Percentiles rank a stretch among this genome's conserved stretches.
These are phyloP conservation scores for Spathaspora sp. DNA, from an alignment of 805 yeast species.

Conservation along the genomic window DNA sequence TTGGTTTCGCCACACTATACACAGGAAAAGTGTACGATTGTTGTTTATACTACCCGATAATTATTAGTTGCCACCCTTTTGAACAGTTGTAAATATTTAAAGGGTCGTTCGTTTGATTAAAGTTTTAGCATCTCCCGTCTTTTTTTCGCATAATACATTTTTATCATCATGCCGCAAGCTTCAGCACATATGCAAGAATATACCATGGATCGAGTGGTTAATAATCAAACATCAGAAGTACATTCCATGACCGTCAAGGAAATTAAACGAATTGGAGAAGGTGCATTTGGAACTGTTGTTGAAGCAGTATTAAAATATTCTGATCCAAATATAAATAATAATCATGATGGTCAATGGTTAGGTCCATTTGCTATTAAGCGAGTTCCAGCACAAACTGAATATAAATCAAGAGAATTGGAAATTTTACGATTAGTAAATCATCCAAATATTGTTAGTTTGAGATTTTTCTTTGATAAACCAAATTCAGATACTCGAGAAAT, in stretches of 20 bases:
- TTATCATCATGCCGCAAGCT: slow-evolving; percentile 9
- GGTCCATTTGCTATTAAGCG: slow-evolving; percentile 85
- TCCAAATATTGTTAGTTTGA: slow-evolving; percentile 71
- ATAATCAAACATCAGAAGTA: slow-evolving; percentile 49
- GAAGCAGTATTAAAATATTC: slow-evolving; percentile 55
- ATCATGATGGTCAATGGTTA: slow-evolving; percentile 42
- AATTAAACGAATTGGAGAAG: slow-evolving; percentile 75
- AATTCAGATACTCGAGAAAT: slow-evolving; percentile 60
- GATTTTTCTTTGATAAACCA: slow-evolving; percentile 67
- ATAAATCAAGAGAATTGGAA: slow-evolving; percentile 77
- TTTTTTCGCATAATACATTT: no score
- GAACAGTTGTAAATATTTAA: no score
- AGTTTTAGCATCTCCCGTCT: no score
- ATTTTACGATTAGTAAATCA: slow-evolving; percentile 71
- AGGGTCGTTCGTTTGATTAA: no score
- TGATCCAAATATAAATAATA: slow-evolving; percentile 11
- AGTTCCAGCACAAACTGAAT: slow-evolving; percentile 85
- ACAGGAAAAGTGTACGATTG: no score
- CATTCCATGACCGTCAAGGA: slow-evolving; percentile 68
- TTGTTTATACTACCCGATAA: no score
- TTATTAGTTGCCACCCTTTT: no score
- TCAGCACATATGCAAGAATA: slow-evolving; percentile 23
- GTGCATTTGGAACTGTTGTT: slow-evolving; percentile 82
- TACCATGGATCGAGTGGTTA: slow-evolving; percentile 46
- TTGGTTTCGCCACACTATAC: no score